Evolutionary conservation across 2,329 filamentous ascomycete species (phyloP), one percentile per base, ranked within the genome.

Genomic region (Neofusicoccum ribis): DNA sequence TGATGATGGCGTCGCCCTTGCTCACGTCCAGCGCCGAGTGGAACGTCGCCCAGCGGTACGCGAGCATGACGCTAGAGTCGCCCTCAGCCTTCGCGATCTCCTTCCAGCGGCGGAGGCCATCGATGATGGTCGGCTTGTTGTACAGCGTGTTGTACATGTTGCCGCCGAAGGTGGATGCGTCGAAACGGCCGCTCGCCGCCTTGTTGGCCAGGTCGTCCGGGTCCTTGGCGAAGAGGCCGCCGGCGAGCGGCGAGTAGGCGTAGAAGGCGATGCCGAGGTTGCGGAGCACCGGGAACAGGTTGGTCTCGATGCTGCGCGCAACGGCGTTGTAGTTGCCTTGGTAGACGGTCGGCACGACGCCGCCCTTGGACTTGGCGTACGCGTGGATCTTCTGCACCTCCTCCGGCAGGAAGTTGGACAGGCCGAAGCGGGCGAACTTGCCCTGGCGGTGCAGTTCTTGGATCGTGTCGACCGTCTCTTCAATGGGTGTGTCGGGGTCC

Each of bases 1-100:
- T 81, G 41, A 88, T 83, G 31, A 88, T 78, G 12, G 85, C 86
- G 68, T 88, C 86, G 6, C 82, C 81, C 49, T 83, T 80, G 36
- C 79, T 79, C 66, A 88, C 81, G 34, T 86, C 87, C 59, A 90
- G 34, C 43, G 67, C 68, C 0, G 75, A 79, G 65, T 84, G 81
- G 69, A 83, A 78, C 1, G 72, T 72, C 37, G 78, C 72, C 82
- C 83, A 84, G 23, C 82, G 69, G 60, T 84, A 67, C 1, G 80
- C 81, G 67, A 76, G 74, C 67, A 83, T 81, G 0, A 76, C 74
- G 59, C 73, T 74, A 3, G 70, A 67, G 5, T 76, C 67, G 1
- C 77, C 78, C 54, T 79, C 75, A 69, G 79, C 78, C 68, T 72
- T 71, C 0, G 76, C 72, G 20, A 72, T 73, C 0, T 73, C 67